Evolutionary conservation across 2,329 filamentous ascomycete genomes (phyloP), one percentile per base, ranked within the genome.

Genomic region (Rhynchosporium agropyri): DNA sequence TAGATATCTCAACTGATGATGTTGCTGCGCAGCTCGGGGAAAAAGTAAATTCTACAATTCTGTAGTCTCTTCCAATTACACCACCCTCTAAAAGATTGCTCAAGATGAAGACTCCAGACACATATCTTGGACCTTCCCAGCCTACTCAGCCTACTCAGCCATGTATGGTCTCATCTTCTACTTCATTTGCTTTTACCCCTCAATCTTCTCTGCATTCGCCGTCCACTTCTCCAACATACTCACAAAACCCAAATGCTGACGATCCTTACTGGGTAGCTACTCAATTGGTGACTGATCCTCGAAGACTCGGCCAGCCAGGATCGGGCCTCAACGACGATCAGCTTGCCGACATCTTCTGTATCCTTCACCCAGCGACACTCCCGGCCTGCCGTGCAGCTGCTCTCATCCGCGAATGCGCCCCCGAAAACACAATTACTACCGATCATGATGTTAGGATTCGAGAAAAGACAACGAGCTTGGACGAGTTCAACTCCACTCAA

Each of bases 341-440:
- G 74, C 84, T 95, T 56, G 85, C 91, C 65, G 93, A 97, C 77
- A 91, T 97, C 69, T 85, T 97, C 68, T 96, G 92, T 77, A 87
- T 97, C 62, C 83, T 98, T 33, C 88, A 96, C 69, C 93, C 94
- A 10, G 86, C 85, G 68, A 91, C 92, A 2, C 81, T 85, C 45
- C 83, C 84, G 28, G 91, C 94, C 26, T 87, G 89, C 67, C 80
- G 81, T 66, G 90, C 93, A 69, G 86, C 69, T 10, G 77, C 80
- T 48, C 76, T 80, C 2, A 85, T 85, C 26, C 81, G 83, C 10
- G 67, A 77, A 9, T 67, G 72, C 7, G 75, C 77, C n/a, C 83
- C 83, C 4, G 81, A 88, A 62, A 84, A 89, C 74, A 86, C 89
- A 26, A 78, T 83, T n/a, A 31, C 29, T 33, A 62, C 57, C 15